These are phyloP conservation scores for Ophiostoma ulmi DNA, from an alignment of 2,329 filamentous ascomycete genomes.

Conservation along the genomic window DNA sequence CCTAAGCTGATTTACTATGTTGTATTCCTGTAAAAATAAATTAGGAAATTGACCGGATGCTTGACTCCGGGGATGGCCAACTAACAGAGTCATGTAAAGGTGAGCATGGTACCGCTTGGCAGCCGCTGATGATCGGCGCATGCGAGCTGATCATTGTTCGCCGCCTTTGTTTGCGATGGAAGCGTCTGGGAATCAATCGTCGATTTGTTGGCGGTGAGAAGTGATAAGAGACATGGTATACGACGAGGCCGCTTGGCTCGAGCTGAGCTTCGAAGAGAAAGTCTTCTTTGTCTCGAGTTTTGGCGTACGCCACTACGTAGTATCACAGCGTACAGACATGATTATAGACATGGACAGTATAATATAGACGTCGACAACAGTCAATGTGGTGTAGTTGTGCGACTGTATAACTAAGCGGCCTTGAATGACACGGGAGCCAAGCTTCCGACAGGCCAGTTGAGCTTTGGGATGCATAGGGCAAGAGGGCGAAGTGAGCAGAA, in stretches of 20 bases:
- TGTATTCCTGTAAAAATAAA: not conserved
- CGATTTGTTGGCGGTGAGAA: slow-evolving; percentile 1
- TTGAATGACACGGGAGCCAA: not conserved
- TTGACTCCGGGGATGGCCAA: not conserved
- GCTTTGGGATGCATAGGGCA: not conserved
- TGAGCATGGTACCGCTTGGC: not conserved
- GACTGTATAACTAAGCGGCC: not conserved
- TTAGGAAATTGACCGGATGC: not conserved
- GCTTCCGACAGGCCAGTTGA: not conserved
- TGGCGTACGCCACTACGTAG: not conserved
- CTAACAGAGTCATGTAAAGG: not conserved
- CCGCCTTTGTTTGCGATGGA: not conserved
- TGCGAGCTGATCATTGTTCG: not conserved
- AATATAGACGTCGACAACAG: not conserved
- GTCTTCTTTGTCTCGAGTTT: not conserved
- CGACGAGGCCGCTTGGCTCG: not conserved
- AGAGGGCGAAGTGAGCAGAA: not conserved
- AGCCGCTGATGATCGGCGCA: not conserved
- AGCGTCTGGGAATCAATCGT: not conserved
- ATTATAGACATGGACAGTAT: not conserved
- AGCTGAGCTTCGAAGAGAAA: not conserved
- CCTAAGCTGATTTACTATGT: not conserved
- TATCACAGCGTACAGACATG: not conserved
- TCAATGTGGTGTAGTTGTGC: not conserved
- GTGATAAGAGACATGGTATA: not conserved